Percentiles rank a stretch among this genome's conserved stretches.
phyloP scores from a whole-genome alignment of 202 grass and related monocot genomes.

The Zizania palustris region DNA sequence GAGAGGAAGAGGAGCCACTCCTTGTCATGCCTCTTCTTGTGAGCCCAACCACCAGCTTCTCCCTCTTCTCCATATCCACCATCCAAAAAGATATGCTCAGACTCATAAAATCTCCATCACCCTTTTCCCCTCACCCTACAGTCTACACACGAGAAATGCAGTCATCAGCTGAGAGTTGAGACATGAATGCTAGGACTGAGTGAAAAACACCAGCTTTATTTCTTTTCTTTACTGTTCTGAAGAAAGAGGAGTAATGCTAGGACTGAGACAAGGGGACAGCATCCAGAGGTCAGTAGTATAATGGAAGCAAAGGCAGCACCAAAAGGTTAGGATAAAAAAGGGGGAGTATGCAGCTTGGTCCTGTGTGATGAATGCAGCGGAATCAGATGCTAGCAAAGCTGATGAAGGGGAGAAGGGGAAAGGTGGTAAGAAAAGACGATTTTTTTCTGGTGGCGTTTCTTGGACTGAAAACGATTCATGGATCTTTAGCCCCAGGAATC shows the following conservation, averaged over 20 bases:
- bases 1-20: conserved; percentile 27
- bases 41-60: conserved; percentile 40
- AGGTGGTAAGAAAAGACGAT: neutral
- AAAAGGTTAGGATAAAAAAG: conserved; percentile 31
- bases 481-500: conserved; percentile 49
- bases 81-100: conserved; percentile 25
- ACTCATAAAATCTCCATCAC: neutral
- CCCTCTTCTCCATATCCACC: conserved; percentile 44
- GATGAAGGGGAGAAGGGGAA: neutral
- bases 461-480: conserved; percentile 44
- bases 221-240: conserved; percentile 11
- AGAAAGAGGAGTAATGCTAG: neutral
- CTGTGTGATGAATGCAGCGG: conserved; percentile 44
- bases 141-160: conserved; percentile 5
- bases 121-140: neutral
- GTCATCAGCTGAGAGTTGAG: neutral
- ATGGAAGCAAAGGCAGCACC: conserved; percentile 38
- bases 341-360: conserved; percentile 4
- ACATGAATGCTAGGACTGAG: conserved; percentile 18
- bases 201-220: conserved; percentile 15
- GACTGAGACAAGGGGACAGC: conserved; percentile 42
- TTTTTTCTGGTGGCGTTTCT: conserved; percentile 7
- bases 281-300: conserved; percentile 34
- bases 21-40: conserved; percentile 39
- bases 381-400: conserved; percentile 43